These are phyloP conservation scores for Acer campestre DNA, from an alignment of 345 rosid species.

Conservation along the genomic window DNA sequence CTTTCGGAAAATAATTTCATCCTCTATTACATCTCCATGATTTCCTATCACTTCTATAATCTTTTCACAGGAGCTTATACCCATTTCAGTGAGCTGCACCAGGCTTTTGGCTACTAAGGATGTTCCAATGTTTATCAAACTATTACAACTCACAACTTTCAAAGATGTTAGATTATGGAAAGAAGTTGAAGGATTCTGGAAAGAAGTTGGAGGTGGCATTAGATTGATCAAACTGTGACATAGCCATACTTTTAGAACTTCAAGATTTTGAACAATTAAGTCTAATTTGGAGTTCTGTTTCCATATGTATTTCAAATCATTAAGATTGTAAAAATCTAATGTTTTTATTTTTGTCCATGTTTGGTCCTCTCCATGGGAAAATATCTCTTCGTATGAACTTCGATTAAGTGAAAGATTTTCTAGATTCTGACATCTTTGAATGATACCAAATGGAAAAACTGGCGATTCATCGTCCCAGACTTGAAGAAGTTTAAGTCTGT, in stretches of 20 bases:
- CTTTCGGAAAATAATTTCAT: not conserved
- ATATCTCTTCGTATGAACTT: no score
- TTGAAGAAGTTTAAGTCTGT: no score
- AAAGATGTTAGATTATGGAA: not conserved
- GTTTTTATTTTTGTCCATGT: no score
- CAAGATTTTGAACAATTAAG: conserved; percentile 3
- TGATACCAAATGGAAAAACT: no score
- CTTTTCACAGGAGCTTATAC: not conserved
- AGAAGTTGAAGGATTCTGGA: not conserved
- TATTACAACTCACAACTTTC: not conserved
- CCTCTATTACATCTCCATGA: not conserved
- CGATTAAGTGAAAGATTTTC: no score
- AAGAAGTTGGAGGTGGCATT: not conserved
- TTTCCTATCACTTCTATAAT: not conserved
- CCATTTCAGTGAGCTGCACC: not conserved
- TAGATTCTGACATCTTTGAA: no score
- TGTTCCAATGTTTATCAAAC: conserved; percentile 1
- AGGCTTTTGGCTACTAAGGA: conserved; percentile 1
- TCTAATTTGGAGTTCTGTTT: not conserved
- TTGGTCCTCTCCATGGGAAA: no score
- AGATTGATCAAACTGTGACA: not conserved
- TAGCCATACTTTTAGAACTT: not conserved
- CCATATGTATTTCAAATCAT: no score
- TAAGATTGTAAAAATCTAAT: no score
- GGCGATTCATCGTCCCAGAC: no score